Percentiles rank a stretch among this genome's conserved stretches.
Evolutionary conservation across 2,329 filamentous ascomycete genomes (phyloP).

Genomic region (Atkinsonella texensis): DNA sequence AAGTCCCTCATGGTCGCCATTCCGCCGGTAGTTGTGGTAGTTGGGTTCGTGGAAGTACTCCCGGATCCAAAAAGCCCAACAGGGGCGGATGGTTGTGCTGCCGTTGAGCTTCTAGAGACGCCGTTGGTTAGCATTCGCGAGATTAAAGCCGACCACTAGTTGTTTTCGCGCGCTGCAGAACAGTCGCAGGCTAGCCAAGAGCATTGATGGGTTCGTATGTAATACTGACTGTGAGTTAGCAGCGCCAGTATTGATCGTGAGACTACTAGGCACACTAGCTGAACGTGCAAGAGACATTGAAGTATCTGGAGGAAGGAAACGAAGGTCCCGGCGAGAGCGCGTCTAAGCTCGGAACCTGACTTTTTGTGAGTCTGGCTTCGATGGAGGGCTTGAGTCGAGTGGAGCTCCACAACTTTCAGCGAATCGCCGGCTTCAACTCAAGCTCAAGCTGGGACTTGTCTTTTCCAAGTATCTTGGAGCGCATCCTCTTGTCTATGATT

Average conservation of each 20-base stretch:
- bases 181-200: background rate
- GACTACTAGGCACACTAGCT: slow-evolving; percentile 45
- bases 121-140: slow-evolving; percentile 1
- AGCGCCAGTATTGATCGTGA: slow-evolving; percentile 51
- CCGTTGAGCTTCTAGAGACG: slow-evolving; percentile 13
- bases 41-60: slow-evolving; percentile 15
- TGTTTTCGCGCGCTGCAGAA: background rate
- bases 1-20: slow-evolving; percentile 27
- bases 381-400: background rate
- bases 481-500: background rate
- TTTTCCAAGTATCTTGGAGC: background rate
- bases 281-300: slow-evolving; percentile 42
- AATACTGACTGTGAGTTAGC: slow-evolving; percentile 36
- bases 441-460: slow-evolving; percentile 5
- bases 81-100: slow-evolving; percentile 21
- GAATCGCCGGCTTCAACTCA: slow-evolving; percentile 16
- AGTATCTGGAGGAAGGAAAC: slow-evolving; percentile 5
- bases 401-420: slow-evolving; percentile 10
- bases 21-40: slow-evolving; percentile 15
- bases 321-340: background rate
- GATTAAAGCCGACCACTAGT: background rate
- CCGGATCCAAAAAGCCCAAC: slow-evolving; percentile 26
- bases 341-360: slow-evolving; percentile 3
- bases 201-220: background rate
- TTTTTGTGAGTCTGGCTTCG: slow-evolving; percentile 3